Evolutionary conservation across 305 asterid species (phyloP), one percentile per base, ranked within the genome.

Genomic region (Salvia sclarea): DNA sequence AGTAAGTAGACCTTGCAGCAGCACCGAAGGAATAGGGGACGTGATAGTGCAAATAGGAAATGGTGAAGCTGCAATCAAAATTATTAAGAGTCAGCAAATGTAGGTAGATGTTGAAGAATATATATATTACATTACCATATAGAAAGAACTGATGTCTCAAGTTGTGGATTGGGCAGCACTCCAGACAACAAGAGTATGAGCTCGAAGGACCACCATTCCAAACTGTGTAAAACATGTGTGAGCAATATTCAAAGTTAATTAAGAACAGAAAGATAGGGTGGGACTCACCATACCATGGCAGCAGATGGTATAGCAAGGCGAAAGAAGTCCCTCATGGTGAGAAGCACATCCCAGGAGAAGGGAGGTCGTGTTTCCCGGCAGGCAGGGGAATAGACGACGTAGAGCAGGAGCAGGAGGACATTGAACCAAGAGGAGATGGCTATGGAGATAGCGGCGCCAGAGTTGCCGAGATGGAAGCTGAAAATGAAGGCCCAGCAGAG

Each of bases 151-250:
- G 91, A 84, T 31, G 89, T 79, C 82, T 84, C 87, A 18, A 84
- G 22, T 56, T 78, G 71, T 21, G 91, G 96, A 76, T 84, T 86
- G 10, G 87, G 92, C 69, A 85, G 57, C 11, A 81, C 58, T 16
- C 92, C 92, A 0, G 86, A 74, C 21, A 88, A 77, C 84, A 88
- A 65, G 58, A 86, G 44, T 56, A 84, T 55, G 5, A 86, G 63
- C 84, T 88, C 96, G 56, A 83, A 83, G 3, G 87, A 71, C 96
- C 92, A 88, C 89, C 90, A 82, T 66, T 82, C 88, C 63, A 82
- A 28, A 61, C 95, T 88, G 61, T 40, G 61, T 62, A 24, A 1
- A n/a, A n/a, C n/a, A n/a, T n/a, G n/a, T n/a, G n/a, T n/a, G n/a
- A n/a, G n/a, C n/a, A n/a, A n/a, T n/a, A n/a, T n/a, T n/a, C n/a